These are phyloP conservation scores for Tuber calosporum DNA, from an alignment of 495 filamentous ascomycete genomes.

Conservation along the genomic window DNA sequence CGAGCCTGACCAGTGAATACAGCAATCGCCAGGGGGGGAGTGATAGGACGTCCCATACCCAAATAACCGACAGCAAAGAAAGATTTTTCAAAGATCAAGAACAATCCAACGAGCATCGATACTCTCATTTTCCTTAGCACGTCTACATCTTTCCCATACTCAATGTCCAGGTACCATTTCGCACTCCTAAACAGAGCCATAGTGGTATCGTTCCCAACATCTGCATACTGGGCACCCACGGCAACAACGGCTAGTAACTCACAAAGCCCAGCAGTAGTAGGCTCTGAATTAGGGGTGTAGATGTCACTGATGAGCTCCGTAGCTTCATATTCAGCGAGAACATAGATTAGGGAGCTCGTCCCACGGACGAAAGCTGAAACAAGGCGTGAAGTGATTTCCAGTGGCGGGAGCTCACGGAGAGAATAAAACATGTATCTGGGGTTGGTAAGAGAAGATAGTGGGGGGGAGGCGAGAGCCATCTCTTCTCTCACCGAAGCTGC, in stretches of 20 bases:
- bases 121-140: constrained; percentile 27
- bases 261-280: constrained; percentile 24
- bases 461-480: neutral
- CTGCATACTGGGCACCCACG: constrained; percentile 35
- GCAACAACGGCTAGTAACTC: constrained; percentile 32
- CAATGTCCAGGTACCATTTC: constrained; percentile 38
- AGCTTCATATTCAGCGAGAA: constrained; percentile 25
- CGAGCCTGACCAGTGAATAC: neutral
- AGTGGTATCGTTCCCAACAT: constrained; percentile 11
- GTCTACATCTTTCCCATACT: constrained; percentile 18
- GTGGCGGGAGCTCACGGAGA: constrained; percentile 15
- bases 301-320: constrained; percentile 30
- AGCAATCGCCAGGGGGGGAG: neutral
- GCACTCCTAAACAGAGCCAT: constrained; percentile 35
- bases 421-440: constrained; percentile 22
- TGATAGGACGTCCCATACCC: constrained; percentile 13
- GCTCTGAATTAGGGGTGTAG: constrained; percentile 15
- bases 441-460: neutral
- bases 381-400: constrained; percentile 23
- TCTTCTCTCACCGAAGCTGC: neutral
- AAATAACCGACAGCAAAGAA: constrained; percentile 30
- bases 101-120: constrained; percentile 31
- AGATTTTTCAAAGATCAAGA: constrained; percentile 35
- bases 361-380: constrained; percentile 30
- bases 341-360: constrained; percentile 22